Evolutionary conservation across 1,139 yeast genomes (phyloP).

Genomic region (Geotrichum restrictum): DNA sequence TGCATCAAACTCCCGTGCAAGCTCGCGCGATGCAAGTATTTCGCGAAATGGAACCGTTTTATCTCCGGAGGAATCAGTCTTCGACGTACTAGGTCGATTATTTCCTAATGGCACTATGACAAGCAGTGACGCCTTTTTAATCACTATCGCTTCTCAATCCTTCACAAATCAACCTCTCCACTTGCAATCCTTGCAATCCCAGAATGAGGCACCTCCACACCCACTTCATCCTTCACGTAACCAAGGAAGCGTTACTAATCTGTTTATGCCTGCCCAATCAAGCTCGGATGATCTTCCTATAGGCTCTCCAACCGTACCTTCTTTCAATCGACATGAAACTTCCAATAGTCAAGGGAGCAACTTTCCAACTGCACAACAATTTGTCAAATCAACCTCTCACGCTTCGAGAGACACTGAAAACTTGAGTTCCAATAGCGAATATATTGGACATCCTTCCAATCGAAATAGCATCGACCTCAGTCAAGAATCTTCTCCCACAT

Average conservation of each 20-base stretch:
- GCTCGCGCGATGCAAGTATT: background rate
- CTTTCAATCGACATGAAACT: background rate
- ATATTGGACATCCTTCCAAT: background rate
- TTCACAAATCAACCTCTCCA: background rate
- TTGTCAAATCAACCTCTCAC: background rate
- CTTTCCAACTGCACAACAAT: background rate
- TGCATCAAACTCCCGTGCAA: background rate
- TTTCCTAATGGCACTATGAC: constrained; percentile 63
- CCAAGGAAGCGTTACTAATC: background rate
- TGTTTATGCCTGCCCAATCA: background rate
- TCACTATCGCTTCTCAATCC: background rate
- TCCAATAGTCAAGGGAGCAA: background rate
- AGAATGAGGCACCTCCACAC: too few relatives aligned
- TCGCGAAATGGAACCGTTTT: constrained; percentile 27
- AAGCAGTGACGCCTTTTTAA: constrained; percentile 57
- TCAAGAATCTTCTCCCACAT: background rate
- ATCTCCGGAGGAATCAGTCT: constrained; percentile 64
- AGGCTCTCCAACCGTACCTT: background rate
- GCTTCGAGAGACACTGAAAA: background rate
- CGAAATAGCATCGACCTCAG: background rate
- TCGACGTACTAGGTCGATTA: constrained; percentile 54
- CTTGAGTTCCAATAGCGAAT: background rate
- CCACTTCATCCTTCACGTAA: background rate
- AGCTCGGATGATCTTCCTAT: background rate
- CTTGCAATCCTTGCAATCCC: background rate